Evolutionary conservation across 2,329 filamentous ascomycete species (phyloP), one percentile per base, ranked within the genome.

Genomic region (Paecilomyces dactylethromorphus): DNA sequence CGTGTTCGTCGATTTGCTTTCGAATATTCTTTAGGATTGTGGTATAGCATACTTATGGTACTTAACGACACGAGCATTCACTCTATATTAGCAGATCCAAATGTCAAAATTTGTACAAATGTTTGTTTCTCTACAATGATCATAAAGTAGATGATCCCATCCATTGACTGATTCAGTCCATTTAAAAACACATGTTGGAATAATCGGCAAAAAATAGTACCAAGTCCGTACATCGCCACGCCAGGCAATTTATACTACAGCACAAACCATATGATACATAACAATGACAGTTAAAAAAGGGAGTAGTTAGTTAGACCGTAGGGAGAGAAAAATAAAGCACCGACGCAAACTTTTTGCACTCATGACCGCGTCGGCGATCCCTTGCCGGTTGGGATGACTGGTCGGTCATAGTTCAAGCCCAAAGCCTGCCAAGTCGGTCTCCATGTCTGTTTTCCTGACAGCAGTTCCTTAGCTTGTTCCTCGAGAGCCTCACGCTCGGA

Each of bases 371-470:
- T 29, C 11, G 50, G 15, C 7, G 50, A 52, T 52, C 26, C 22
- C 50, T 52, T 52, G 13, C 50, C 50, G 50, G 50, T n/a, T 13
- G 50, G 22, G 13, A 29, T 56, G 33, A 64, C 56, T 58, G 70
- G 60, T 31, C 71, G 67, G 57, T 73, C 68, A 62, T 73, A 74
- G 60, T 71, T 73, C 58, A 77, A 58, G 15, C 75, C 75, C 59
- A 80, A 58, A 21, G 70, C 69, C 68, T 77, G 70, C 78, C 78
- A 80, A 18, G 78, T 79, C 33, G 78, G 77, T 60, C 72, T 78
- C 89, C 90, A 92, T 62, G 78, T 78, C 66, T 82, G 78, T 71
- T 84, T 80, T 21, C 86, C 85, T 55, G 79, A 75, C 63, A 90
- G 72, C 66, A 92, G 69, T 66, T 81, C 78, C 76, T 83, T 79